Percentiles rank a stretch among this genome's conserved stretches.
Evolutionary conservation across 495 filamentous ascomycete species (phyloP).

Genomic region (Talaromyces liani): DNA sequence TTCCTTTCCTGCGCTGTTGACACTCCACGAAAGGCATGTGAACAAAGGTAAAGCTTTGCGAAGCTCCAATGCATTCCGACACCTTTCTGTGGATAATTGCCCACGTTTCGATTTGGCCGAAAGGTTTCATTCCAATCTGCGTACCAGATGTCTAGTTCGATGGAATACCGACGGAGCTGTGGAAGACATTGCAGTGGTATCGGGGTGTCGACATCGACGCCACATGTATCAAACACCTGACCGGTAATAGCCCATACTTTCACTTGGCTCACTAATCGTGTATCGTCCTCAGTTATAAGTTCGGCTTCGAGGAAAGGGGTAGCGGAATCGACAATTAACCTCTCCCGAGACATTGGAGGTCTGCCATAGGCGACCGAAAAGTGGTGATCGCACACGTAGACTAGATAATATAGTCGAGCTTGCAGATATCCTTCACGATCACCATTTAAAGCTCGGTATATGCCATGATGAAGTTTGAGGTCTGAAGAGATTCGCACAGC

Average conservation of each 20-base stretch:
- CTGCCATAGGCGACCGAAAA: constrained; percentile 26
- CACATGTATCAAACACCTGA: constrained; percentile 31
- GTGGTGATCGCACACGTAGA: constrained; percentile 34
- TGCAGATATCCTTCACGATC: constrained; percentile 21
- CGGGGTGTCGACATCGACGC: constrained; percentile 27
- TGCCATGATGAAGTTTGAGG: constrained; percentile 24
- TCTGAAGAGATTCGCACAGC: constrained; percentile 24
- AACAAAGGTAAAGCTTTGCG: constrained; percentile 29
- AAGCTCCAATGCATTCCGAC: constrained; percentile 26
- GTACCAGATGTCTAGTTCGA: constrained; percentile 23
- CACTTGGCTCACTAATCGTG: constrained; percentile 28
- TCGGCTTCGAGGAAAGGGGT: constrained; percentile 18
- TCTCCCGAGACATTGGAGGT: constrained; percentile 29
- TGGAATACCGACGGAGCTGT: constrained; percentile 20
- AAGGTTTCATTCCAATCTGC: constrained; percentile 27
- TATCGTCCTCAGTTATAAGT: constrained; percentile 27
- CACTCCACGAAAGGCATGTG: constrained; percentile 26
- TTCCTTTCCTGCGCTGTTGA: constrained; percentile 5
- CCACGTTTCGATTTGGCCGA: constrained; percentile 16
- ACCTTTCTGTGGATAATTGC: constrained; percentile 24
- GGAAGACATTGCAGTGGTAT: constrained; percentile 16
- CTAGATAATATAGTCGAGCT: constrained; percentile 26
- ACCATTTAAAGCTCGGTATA: constrained; percentile 21
- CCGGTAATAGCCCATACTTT: constrained; percentile 25
- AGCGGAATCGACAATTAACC: constrained; percentile 17